A percentile compares a stretch with the other conserved stretches of the same genome.
These are phyloP conservation scores for Spencermartinsiella ligniputridi DNA, from an alignment of 1,139 yeast species.

Conservation along the genomic window DNA sequence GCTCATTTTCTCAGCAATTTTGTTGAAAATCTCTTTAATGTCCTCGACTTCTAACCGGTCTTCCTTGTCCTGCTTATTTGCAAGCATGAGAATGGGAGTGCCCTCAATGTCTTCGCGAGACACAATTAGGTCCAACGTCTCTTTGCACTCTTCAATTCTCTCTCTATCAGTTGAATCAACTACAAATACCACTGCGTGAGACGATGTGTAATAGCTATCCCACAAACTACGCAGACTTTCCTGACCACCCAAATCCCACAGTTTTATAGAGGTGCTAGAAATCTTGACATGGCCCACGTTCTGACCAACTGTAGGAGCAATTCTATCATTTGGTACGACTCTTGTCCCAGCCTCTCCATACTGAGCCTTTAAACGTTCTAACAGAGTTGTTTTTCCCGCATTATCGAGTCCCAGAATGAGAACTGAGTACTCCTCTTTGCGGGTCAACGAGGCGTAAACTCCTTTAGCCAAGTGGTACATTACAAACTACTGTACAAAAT, in stretches of 20 bases:
- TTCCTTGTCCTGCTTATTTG: conserved; percentile 89
- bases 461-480: conserved; percentile 69
- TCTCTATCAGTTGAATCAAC: conserved; percentile 87
- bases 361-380: conserved; percentile 56
- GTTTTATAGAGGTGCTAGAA: conserved; percentile 57
- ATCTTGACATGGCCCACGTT: conserved; percentile 55
- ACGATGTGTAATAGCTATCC: conserved; percentile 77
- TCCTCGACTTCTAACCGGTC: conserved; percentile 75
- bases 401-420: conserved; percentile 87
- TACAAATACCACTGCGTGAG: conserved; percentile 89
- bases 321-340: conserved; percentile 45
- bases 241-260: conserved; percentile 98
- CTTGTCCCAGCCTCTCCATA: conserved; percentile 37
- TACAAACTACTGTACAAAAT: too few relatives aligned
- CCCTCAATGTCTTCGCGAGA: conserved; percentile 59
- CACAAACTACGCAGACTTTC: conserved; percentile 75
- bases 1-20: conserved; percentile 73
- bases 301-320: conserved; percentile 74
- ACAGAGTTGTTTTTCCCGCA: conserved; percentile 89
- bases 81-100: conserved; percentile 88
- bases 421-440: conserved; percentile 64
- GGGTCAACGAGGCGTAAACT: conserved; percentile 51
- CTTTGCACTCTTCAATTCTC: conserved; percentile 77
- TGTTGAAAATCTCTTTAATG: conserved; percentile 75
- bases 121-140: conserved; percentile 47